A percentile compares a stretch with the other conserved stretches of the same genome.
These are phyloP conservation scores for maize (Zea mays) DNA, from an alignment of 176 grass and related monocot species.

Conservation along the genomic window DNA sequence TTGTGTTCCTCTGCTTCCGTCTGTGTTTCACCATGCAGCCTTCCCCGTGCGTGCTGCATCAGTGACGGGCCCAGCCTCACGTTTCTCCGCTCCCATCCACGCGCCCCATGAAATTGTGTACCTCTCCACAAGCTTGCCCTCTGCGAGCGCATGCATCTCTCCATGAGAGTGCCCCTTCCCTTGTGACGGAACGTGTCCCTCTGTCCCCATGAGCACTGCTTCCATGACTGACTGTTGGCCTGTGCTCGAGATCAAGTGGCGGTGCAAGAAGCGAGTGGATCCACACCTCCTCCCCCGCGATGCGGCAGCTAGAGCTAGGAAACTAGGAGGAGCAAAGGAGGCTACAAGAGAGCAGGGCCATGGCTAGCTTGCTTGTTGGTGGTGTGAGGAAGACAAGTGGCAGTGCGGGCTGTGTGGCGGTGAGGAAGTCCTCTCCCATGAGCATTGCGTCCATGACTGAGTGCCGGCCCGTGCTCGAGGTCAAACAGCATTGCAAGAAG, in stretches of 20 bases:
- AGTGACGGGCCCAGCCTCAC: background rate
- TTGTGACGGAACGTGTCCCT: background rate
- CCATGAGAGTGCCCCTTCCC: background rate
- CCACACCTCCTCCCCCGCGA: background rate
- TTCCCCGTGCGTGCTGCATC: background rate
- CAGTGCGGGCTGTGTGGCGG: background rate
- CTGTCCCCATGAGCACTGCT: background rate
- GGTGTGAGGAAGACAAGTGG: background rate
- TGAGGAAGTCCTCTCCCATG: background rate
- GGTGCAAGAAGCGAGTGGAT: background rate
- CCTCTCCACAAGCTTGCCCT: no score
- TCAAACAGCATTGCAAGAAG: background rate
- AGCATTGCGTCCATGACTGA: background rate
- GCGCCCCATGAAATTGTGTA: background rate
- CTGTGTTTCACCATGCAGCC: background rate
- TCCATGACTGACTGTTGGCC: background rate
- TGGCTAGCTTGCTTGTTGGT: background rate
- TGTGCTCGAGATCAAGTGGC: background rate
- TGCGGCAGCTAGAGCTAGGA: background rate
- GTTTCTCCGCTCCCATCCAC: background rate
- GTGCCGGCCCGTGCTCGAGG: background rate
- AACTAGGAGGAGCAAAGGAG: background rate
- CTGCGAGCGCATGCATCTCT: background rate
- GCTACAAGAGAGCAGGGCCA: background rate
- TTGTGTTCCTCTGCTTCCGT: background rate